Base-by-base conservation (phyloP, 2,329 filamentous ascomycete species). In the Lojkania enalia region DNA sequence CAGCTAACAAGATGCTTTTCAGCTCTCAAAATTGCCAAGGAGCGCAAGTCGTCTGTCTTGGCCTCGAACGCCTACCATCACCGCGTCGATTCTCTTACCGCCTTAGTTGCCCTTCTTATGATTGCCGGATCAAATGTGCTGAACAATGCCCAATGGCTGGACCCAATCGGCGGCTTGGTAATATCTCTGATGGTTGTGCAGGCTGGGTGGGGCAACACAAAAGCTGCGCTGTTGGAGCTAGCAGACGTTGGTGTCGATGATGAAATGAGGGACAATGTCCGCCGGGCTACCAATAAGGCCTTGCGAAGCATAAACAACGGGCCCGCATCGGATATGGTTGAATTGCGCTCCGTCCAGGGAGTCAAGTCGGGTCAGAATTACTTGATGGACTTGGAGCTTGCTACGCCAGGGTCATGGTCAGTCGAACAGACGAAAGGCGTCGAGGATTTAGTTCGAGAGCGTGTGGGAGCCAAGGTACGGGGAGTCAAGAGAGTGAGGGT, bases 291-390 rank as follows among this genome's bases (percentile, higher is more conserved):
- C 2, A 59, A 46, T n/a, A 65, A 65, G 35, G 69, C 69, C 11
- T 39, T 72, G 9, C 54, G 55, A 23, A 55, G 52, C 37, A 61
- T 86, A 15, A 64, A 59, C 38, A 54, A 55, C 1, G 44, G 48
- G 15, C 44, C 51, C 68, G 69, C 39, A 74, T 79, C 39, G 75
- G 81, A 37, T 73, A 80, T 84, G 42, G 78, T 90, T 6, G 83
- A 88, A 61, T 73, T 96, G 35, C 81, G 86, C 33, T 86, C 88
- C 33, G 81, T 97, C 2, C 87, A 90, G 54, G 94, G 94, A 42
- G 81, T 96, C 71, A 99, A 99, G 73, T 94, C 90, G 3, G 94
- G 94, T 20, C 94, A 96, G 70, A 99, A 96, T 73, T 96, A 95
- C 67, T 77, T 97, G 20, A 85, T 97, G 58, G 94, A 97, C 58